Evolutionary conservation across 352 stramenopile genomes (phyloP), one percentile per base, ranked within the genome.

Genomic region (Pythium aristosporum): DNA sequence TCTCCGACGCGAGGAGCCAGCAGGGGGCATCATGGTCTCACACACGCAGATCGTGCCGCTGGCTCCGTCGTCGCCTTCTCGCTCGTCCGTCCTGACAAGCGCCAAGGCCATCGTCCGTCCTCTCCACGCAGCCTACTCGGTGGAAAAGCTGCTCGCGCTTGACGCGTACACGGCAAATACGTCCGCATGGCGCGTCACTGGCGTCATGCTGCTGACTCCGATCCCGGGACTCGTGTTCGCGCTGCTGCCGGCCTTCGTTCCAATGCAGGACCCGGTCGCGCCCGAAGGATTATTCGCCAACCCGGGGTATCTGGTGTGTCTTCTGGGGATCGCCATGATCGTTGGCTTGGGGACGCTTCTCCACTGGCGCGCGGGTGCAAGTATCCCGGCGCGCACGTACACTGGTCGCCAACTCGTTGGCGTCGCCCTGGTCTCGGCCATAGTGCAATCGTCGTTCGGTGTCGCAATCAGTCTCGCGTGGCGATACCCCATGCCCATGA

Each of bases 61-160:
- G 1, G 13, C 10, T 16, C 16, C 39, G 13, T 46, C 39, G 12
- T 20, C 39, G 16, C 18, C 13, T 20, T 46, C 39, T 16, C 39
- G 9, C 12, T 46, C 39, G 12, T 20, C 39, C 9, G 13, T 20
- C 39, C 9, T 18, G 39, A 2, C 39, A 16, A 46, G 16, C 13
- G 39, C 12, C 39, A 46, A 16, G 18, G 5, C 39, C 18, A 20
- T 13, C 11, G 39, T 13, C 18, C 5, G 2, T 21, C 39, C 39
- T 8, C 1, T n/a, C 9, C 39, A 20, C 12, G 13, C 39, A 21
- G 13, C 20, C 15, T 65, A 55, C 49, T 37, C 58, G 48, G 43
- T 58, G 36, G 48, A 41, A 9, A 65, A 65, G 58, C 43, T 65
- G 5, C 58, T 42, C n/a, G 58, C 46, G 18, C 54, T 51, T 36